phyloP scores from a whole-genome alignment of 768 basidiomycete genomes.

The Coprinopsis sp. region DNA sequence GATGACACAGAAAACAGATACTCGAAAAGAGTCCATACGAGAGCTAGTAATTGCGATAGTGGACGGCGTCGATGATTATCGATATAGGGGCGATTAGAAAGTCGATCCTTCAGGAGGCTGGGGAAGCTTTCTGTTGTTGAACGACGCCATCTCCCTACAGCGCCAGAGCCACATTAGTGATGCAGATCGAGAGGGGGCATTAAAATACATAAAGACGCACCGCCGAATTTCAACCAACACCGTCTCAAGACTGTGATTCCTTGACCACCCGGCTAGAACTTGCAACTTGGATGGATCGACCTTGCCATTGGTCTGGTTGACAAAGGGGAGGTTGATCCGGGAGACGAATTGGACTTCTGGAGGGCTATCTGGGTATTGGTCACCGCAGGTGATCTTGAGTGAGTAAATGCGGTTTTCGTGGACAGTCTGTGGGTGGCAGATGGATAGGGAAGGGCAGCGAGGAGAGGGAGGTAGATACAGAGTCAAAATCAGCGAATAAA shows the following conservation, averaged over 20 bases:
- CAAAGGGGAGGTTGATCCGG: conserved; percentile 91
- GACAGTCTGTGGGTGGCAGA: conserved; percentile 69
- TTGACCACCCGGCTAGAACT: conserved; percentile 71
- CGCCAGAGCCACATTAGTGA: no score
- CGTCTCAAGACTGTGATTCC: conserved; percentile 77
- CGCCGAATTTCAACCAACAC: conserved; percentile 90
- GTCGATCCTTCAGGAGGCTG: conserved; percentile 88
- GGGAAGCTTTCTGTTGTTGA: conserved; percentile 87
- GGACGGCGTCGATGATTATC: no score
- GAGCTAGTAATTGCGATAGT: no score
- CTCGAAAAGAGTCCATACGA: no score
- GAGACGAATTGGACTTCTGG: conserved; percentile 84
- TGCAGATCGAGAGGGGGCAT: conserved; percentile 3
- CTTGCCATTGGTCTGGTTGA: conserved; percentile 66
- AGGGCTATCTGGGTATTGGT: conserved; percentile 68
- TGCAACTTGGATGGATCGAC: conserved; percentile 71
- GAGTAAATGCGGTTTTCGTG: conserved; percentile 99
- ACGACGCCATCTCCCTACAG: conserved; percentile 90
- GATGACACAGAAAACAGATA: no score
- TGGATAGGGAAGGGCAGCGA: conserved; percentile 1
- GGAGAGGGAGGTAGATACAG: conserved; percentile 1
- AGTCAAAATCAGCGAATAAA: conserved; percentile 5
- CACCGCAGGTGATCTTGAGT: conserved; percentile 83
- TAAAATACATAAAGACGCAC: conserved; percentile 41
- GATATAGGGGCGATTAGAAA: conserved; percentile 37